phyloP scores from a whole-genome alignment of 2,329 filamentous ascomycete species.

The Aspergillus sergii region DNA sequence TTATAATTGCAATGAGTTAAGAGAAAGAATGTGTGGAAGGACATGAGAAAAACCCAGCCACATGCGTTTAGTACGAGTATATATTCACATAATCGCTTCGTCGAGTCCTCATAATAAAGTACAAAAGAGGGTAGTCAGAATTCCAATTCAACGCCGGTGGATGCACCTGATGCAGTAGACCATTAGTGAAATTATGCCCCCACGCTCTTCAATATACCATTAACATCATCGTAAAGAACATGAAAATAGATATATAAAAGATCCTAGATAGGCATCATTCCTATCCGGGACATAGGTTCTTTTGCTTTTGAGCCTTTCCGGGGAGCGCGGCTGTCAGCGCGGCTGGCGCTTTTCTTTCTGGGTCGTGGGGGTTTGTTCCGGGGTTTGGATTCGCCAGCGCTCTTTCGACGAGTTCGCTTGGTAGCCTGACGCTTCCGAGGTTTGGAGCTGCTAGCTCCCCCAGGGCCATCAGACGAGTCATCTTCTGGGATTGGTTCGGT shows the following conservation, averaged over 20 bases:
- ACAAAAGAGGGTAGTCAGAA: background rate
- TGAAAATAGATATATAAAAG: conserved; percentile 3
- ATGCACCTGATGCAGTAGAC: conserved; percentile 16
- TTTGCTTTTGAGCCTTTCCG: conserved; percentile 31
- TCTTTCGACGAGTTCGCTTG: conserved; percentile 33
- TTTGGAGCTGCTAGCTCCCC: conserved; percentile 23
- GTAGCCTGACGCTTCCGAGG: conserved; percentile 28
- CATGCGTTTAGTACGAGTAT: background rate
- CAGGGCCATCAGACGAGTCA: conserved; percentile 22
- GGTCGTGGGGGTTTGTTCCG: conserved; percentile 29
- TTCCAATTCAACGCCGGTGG: conserved; percentile 18
- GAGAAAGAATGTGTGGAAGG: background rate
- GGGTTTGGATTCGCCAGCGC: conserved; percentile 21
- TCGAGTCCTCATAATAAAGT: background rate
- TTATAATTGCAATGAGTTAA: background rate
- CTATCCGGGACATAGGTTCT: conserved; percentile 33
- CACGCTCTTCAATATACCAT: conserved; percentile 9
- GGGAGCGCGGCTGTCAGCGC: conserved; percentile 23
- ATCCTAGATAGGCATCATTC: conserved; percentile 43
- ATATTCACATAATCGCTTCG: background rate
- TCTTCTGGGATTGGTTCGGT: conserved; percentile 24
- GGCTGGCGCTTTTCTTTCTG: conserved; percentile 26
- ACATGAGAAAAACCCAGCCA: background rate
- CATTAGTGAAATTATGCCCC: conserved; percentile 3
- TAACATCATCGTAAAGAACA: conserved; percentile 14